Evolutionary conservation across 352 stramenopile species (phyloP).

Genomic region (Peronospora destructor): DNA sequence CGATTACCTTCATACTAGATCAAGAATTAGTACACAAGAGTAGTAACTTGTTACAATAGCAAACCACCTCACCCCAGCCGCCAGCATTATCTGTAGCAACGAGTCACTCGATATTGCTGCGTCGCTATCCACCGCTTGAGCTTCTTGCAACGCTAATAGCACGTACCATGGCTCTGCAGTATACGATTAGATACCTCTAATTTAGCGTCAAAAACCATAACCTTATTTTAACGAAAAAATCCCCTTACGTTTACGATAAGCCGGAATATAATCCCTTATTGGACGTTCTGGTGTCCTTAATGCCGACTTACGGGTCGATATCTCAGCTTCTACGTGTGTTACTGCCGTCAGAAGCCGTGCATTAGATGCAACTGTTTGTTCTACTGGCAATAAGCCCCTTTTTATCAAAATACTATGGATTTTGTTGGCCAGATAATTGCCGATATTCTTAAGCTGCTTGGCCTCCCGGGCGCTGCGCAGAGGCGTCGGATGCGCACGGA

Average conservation of each 20-base stretch:
- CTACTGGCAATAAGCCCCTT: slow-evolving; percentile 16
- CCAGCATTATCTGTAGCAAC: slow-evolving; percentile 47
- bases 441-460: slow-evolving; percentile 63
- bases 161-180: slow-evolving; percentile 72
- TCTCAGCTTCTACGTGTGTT: slow-evolving; percentile 3
- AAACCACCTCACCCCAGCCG: slow-evolving; percentile 32
- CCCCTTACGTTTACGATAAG: slow-evolving; percentile 52
- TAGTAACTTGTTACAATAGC: not conserved
- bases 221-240: not conserved
- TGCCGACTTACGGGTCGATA: slow-evolving; percentile 4
- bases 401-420: slow-evolving; percentile 72
- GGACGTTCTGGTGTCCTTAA: slow-evolving; percentile 5
- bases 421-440: slow-evolving; percentile 84
- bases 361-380: not conserved
- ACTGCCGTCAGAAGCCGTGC: not conserved
- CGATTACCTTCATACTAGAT: slow-evolving; percentile 50
- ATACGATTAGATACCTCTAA: not conserved
- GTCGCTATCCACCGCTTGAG: slow-evolving; percentile 29
- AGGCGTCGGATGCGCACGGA: slow-evolving; percentile 42
- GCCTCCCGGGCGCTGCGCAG: slow-evolving; percentile 50
- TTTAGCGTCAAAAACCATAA: too few species aligned
- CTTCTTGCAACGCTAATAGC: slow-evolving; percentile 42
- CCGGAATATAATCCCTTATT: slow-evolving; percentile 38
- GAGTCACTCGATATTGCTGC: slow-evolving; percentile 32
- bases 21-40: not conserved